Percentiles rank a stretch among this genome's conserved stretches.
Conservation (phyloP, 2,329 filamentous ascomycete genomes). For the Colletotrichum tofieldiae region DNA sequence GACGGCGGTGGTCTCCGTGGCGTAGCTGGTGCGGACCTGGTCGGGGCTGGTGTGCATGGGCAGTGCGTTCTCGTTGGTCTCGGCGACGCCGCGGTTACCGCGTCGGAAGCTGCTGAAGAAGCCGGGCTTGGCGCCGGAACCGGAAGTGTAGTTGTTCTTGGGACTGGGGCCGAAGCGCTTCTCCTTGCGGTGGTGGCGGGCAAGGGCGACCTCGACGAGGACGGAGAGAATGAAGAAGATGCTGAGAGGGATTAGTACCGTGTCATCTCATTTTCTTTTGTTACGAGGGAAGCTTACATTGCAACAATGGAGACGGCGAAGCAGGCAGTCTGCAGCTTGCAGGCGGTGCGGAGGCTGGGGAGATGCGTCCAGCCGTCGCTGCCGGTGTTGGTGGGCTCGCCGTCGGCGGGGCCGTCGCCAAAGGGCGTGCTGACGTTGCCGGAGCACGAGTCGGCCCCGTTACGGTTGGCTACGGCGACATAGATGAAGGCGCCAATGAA, state of each 20-base stretch:
- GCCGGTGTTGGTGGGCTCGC: conserved; percentile 64
- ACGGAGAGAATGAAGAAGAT: conserved; percentile 84
- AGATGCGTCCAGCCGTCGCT: conserved; percentile 64
- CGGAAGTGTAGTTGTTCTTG: conserved; percentile 72
- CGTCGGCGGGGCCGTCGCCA: conserved; percentile 72
- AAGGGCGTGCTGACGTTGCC: conserved; percentile 76
- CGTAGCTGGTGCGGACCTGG: conserved; percentile 62
- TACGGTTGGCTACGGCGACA: conserved; percentile 81
- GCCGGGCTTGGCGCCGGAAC: conserved; percentile 55
- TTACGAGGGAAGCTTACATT: conserved; percentile 68
- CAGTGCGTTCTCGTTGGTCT: conserved; percentile 52
- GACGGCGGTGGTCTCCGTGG: conserved; percentile 56
- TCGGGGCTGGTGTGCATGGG: conserved; percentile 59
- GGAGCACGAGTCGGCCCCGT: conserved; percentile 77
- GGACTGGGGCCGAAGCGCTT: conserved; percentile 75
- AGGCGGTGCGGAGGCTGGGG: conserved; percentile 70
- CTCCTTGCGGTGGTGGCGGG: conserved; percentile 81
- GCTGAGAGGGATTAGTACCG: conserved; percentile 55
- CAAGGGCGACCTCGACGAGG: conserved; percentile 77
- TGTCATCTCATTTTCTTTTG: no score
- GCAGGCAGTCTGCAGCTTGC: conserved; percentile 81
- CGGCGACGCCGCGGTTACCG: conserved; percentile 50
- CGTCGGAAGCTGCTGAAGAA: conserved; percentile 55
- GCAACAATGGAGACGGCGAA: conserved; percentile 86
- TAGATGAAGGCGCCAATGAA: conserved; percentile 87